Conservation (phyloP, 2,329 filamentous ascomycete species). For the Harringtonia lauricola region DNA sequence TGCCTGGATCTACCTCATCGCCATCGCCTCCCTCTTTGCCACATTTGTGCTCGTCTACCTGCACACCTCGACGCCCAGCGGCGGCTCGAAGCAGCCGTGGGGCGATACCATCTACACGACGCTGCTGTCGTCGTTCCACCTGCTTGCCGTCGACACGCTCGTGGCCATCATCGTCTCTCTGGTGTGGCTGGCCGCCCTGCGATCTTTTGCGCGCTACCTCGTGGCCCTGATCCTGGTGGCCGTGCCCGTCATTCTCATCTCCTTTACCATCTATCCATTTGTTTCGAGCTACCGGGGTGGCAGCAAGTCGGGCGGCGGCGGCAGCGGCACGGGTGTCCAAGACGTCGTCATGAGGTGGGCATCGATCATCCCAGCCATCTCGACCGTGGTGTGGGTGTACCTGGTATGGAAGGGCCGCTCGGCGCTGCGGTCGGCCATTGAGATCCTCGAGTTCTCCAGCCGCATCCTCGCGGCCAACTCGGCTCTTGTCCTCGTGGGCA, state of each 20-base stretch:
- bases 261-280: slow-evolving; percentile 85
- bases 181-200: slow-evolving; percentile 78
- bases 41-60: slow-evolving; percentile 85
- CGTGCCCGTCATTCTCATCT: slow-evolving; percentile 76
- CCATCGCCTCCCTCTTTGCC: slow-evolving; percentile 71
- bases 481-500: slow-evolving; percentile 72
- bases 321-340: slow-evolving; percentile 62
- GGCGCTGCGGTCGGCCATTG: slow-evolving; percentile 71
- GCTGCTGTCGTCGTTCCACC: slow-evolving; percentile 73
- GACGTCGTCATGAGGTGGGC: slow-evolving; percentile 84
- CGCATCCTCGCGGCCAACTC: slow-evolving; percentile 78
- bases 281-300: slow-evolving; percentile 76
- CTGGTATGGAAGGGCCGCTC: slow-evolving; percentile 70
- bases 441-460: slow-evolving; percentile 85
- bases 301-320: slow-evolving; percentile 44
- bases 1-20: slow-evolving; percentile 80
- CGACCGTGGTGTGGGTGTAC: slow-evolving; percentile 72
- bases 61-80: slow-evolving; percentile 60
- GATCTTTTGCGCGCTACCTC: slow-evolving; percentile 78
- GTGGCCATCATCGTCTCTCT: slow-evolving; percentile 83
- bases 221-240: slow-evolving; percentile 72
- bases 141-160: slow-evolving; percentile 82
- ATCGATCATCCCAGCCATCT: slow-evolving; percentile 62
- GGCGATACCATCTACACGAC: slow-evolving; percentile 94
- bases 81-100: slow-evolving; percentile 51